phyloP scores from a whole-genome alignment of 2,329 filamentous ascomycete species.

The Trichoderma hamatum region DNA sequence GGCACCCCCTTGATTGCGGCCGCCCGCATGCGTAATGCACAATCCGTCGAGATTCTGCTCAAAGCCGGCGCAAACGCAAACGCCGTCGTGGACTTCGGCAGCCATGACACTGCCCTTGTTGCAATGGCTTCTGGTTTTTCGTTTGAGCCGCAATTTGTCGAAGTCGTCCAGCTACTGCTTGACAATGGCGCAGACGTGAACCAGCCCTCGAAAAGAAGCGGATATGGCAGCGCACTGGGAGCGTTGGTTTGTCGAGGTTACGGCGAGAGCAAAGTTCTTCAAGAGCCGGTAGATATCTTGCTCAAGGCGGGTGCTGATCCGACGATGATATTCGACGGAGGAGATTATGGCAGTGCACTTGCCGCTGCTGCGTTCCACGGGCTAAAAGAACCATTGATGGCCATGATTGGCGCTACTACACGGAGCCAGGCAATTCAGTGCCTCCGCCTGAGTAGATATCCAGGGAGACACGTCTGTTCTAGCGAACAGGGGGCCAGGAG shows the following conservation, averaged over 20 bases:
- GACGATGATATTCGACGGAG: neutral
- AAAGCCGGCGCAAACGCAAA: constrained; percentile 5
- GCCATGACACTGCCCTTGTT: neutral
- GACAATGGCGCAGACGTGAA: neutral
- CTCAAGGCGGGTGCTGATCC: constrained; percentile 13
- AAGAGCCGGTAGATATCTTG: neutral
- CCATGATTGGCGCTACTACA: neutral
- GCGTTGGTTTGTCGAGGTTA: neutral
- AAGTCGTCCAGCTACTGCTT: neutral
- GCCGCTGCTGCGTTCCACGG: constrained; percentile 12
- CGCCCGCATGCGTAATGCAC: neutral
- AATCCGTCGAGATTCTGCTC: neutral
- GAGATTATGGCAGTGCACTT: constrained; percentile 14
- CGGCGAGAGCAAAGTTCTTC: rapidly evolving
- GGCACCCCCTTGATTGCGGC: constrained; percentile 3
- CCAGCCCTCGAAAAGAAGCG: neutral
- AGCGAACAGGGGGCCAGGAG: neutral
- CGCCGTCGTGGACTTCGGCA: neutral
- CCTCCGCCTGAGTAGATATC: neutral
- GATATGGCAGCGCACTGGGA: constrained; percentile 9
- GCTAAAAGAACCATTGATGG: neutral
- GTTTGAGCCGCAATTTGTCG: neutral
- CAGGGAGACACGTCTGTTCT: neutral
- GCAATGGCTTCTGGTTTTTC: neutral
- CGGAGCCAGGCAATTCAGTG: neutral